A percentile compares a stretch with the other conserved stretches of the same genome.
These are phyloP conservation scores for Carex scoparia DNA, from an alignment of 176 grass and related monocot genomes.

Conservation along the genomic window DNA sequence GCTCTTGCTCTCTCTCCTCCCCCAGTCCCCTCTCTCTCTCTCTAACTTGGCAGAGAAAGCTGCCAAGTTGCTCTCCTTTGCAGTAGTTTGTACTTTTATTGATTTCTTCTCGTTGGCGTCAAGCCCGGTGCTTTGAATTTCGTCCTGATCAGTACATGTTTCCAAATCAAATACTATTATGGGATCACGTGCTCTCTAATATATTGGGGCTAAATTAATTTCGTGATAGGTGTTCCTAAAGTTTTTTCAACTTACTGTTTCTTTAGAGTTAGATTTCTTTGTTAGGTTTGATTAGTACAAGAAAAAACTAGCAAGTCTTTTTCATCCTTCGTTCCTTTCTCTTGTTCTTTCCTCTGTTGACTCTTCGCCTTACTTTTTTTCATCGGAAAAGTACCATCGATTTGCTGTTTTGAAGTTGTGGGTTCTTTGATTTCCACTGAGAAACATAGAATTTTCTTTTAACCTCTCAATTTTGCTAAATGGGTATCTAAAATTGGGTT, in stretches of 20 bases:
- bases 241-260: neutral
- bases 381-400: neutral
- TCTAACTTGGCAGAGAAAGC: neutral
- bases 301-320: neutral
- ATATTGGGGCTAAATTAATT: neutral
- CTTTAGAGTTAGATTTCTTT: neutral
- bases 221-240: neutral
- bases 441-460: no score
- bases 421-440: no score
- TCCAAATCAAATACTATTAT: constrained; percentile 1
- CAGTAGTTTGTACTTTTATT: neutral
- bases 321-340: neutral
- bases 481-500: constrained; percentile 4
- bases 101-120: neutral
- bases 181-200: neutral
- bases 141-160: constrained; percentile 3
- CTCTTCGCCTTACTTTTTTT: neutral
- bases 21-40: neutral
- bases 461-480: neutral
- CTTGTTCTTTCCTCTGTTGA: constrained; percentile 8
- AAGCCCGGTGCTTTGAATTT: neutral
- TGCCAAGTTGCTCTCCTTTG: neutral
- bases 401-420: neutral
- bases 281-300: constrained; percentile 1
- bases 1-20: neutral